Base-by-base conservation (phyloP, 768 basidiomycete species). In the Kwoniella pini region DNA sequence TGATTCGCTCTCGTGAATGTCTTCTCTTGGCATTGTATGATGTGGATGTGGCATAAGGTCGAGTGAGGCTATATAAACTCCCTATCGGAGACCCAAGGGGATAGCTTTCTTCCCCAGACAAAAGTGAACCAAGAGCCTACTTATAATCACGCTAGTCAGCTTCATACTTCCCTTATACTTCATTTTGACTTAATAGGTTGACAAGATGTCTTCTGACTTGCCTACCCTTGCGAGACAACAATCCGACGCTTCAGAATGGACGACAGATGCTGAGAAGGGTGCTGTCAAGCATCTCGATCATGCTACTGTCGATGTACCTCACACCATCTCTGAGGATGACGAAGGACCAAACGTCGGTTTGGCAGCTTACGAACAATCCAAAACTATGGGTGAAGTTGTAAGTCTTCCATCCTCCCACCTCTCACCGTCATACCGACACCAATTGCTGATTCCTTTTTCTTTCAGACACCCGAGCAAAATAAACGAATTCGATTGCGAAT, bases 381-480 rank as follows among this genome's bases (percentile, higher is more conserved):
- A 76, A 60, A 36, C 60, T 19, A 62, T 71, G 65, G 75, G 59
- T 2, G 72, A 70, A 38, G 70, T 76, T 28, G 75, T 76, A 49
- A 68, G 75, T 68, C 9, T 42, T 17, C n/a, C 5, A 22, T 51
- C 49, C 33, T 30, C 28, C 28, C 24, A 15, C 19, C 4, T 13
- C 17, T 26, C 6, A n/a, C 19, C 12, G 17, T 45, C 11, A 7
- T 31, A 27, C 17, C 22, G 22, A n/a, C 22, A 17, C 12, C 7
- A 42, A 19, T 17, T 42, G 40, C 9, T 26, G 28, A 31, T 1
- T 33, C 5, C 13, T 21, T n/a, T 31, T 13, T 21, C 21, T 6
- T 54, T 2, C 56, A 77, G 75, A 77, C 75, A 15, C 65, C 68
- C 17, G 71, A 65, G 39, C 71, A 77, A 55, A 74, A 73, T 65